phyloP scores from a whole-genome alignment of 148 eudicot species.

The Vaccinium darrowii region DNA sequence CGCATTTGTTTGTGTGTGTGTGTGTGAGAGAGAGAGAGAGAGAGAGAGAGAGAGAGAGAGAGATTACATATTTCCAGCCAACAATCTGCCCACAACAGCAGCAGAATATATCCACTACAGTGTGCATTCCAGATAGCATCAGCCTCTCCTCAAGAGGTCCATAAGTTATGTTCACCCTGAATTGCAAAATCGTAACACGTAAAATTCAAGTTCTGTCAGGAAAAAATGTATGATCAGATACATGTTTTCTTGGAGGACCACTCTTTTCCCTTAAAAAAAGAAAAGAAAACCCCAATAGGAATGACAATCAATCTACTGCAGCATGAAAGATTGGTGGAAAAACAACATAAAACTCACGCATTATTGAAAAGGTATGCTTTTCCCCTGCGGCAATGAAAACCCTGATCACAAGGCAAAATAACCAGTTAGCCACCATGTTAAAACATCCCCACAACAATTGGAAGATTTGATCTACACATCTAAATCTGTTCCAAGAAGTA shows the following conservation, averaged over 20 bases:
- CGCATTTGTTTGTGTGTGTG: not conserved
- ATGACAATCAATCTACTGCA: not conserved
- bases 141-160: slow-evolving; percentile 66
- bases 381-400: slow-evolving; percentile 75
- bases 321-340: not conserved
- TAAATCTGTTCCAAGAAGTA: not conserved
- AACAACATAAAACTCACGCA: slow-evolving; percentile 55
- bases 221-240: not conserved
- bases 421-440: not conserved
- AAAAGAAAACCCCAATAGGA: not conserved
- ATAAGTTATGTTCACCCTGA: slow-evolving; percentile 57
- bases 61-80: slow-evolving; percentile 92
- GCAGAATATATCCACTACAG: slow-evolving; percentile 81
- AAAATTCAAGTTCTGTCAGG: not conserved
- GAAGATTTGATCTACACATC: not conserved
- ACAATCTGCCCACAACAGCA: slow-evolving; percentile 84
- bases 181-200: slow-evolving; percentile 3
- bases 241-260: not conserved
- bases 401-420: slow-evolving; percentile 37
- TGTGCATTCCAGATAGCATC: slow-evolving; percentile 88
- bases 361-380: slow-evolving; percentile 79
- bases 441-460: not conserved
- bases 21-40: slow-evolving; percentile 17
- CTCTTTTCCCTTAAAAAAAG: not conserved
- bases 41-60: slow-evolving; percentile 16